Percentiles rank a stretch among this genome's conserved stretches.
Evolutionary conservation across 345 rosid genomes (phyloP).

Genomic region (Kernera saxatilis): DNA sequence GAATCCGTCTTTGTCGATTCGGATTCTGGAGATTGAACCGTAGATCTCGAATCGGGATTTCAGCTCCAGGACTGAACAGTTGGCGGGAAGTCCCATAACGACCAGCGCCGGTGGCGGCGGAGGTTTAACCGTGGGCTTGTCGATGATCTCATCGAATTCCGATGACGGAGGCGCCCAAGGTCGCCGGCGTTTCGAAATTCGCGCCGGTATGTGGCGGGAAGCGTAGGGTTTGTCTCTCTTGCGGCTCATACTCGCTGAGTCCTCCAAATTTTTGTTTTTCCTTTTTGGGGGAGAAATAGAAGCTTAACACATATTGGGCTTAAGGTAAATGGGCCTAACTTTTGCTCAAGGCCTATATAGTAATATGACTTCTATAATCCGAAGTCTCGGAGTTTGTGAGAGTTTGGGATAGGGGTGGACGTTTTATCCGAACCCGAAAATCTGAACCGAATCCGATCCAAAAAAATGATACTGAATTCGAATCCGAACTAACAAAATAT

Average conservation of each 20-base stretch:
- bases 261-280: neutral
- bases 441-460: no score
- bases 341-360: neutral
- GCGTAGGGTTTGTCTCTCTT: conserved; percentile 28
- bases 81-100: conserved; percentile 47
- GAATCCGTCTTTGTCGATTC: conserved; percentile 59
- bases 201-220: neutral
- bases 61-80: conserved; percentile 83
- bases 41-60: conserved; percentile 93
- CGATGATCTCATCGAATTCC: conserved; percentile 20
- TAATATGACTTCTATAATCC: neutral
- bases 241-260: conserved; percentile 14
- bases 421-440: no score
- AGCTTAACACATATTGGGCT: neutral
- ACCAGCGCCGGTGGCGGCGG: conserved; percentile 62
- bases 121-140: conserved; percentile 37
- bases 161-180: conserved; percentile 35
- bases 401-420: no score
- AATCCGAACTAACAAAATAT: no score
- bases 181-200: conserved; percentile 58
- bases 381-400: no score
- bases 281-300: neutral
- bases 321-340: neutral
- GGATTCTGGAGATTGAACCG: conserved; percentile 80
- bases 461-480: no score